Evolutionary conservation across 352 stramenopile genomes (phyloP), one percentile per base, ranked within the genome.

Genomic region (Pythium phragmitis): DNA sequence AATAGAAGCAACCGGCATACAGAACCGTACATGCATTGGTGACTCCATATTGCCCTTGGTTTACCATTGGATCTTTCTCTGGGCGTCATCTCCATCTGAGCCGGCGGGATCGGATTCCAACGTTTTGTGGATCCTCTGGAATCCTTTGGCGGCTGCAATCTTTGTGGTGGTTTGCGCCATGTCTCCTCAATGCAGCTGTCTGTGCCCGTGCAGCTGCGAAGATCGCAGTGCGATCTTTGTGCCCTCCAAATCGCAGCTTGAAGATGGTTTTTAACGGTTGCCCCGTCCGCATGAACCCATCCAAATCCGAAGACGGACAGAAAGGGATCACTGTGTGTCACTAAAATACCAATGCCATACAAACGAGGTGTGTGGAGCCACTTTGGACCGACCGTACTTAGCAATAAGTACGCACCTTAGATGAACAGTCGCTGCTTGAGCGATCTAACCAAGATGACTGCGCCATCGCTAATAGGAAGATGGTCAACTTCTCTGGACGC

Each of bases 161-260:
- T 13, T 13, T 39, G 34, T 1, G 17, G 39, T 19, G 39, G 39
- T 46, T 46, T 46, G 39, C 39, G 39, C 16, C 39, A 55, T 63
- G 56, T 55, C 56, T 63, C 56, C 45, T 56, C 56, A 63, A 62
- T 63, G 56, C 56, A 54, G 56, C 56, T 63, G 56, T 33, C 56
- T 63, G 56, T 33, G 43, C 12, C 12, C 17, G 5, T 33, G 42
- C 56, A 63, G 56, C 56, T 56, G 56, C 56, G 43, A 55, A 63
- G 41, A 51, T 49, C 45, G n/a, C 34, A 39, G 34, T 13, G 34
- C 34, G 26, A 30, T 30, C 26, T 30, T 30, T 30, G 26, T 3
- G 26, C 26, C 26, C 26, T 30, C 3, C 26, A 30, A 30, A 30
- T 43, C 54, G 43, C 55, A 54, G 51, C 46, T 64, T 64, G 46